phyloP scores from a whole-genome alignment of 192 early-diverging fungal species.

The Coemansia sp. region DNA sequence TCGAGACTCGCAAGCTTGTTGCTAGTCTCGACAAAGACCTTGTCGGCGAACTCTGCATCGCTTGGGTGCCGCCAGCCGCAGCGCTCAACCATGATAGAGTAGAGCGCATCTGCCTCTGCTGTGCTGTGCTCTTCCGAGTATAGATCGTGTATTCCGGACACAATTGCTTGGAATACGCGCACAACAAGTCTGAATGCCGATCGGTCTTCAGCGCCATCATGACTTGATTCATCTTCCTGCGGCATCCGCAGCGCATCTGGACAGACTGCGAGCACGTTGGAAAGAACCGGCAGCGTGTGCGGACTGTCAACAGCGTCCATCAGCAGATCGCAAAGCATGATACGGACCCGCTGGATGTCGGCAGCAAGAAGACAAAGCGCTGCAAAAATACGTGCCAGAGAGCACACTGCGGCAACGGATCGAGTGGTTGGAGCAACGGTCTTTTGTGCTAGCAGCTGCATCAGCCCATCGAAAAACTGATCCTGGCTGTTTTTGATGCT shows the following conservation, averaged over 20 bases:
- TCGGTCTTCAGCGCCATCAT: background rate
- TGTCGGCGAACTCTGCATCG: slow-evolving; percentile 53
- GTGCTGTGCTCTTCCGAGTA: slow-evolving; percentile 39
- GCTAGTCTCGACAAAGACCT: slow-evolving; percentile 34
- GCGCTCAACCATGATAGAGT: slow-evolving; percentile 42
- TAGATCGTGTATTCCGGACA: slow-evolving; percentile 47
- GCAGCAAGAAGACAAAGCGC: slow-evolving; percentile 31
- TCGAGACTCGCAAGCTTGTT: slow-evolving; percentile 19
- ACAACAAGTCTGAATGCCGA: slow-evolving; percentile 29
- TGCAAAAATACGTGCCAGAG: slow-evolving; percentile 43
- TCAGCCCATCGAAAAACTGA: slow-evolving; percentile 24
- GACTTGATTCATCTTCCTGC: background rate
- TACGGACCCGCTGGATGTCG: slow-evolving; percentile 42
- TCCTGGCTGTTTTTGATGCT: slow-evolving; percentile 28
- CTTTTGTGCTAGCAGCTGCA: slow-evolving; percentile 29
- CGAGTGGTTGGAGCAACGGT: slow-evolving; percentile 19
- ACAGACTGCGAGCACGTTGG: slow-evolving; percentile 40
- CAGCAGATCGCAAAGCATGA: slow-evolving; percentile 46
- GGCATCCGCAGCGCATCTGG: slow-evolving; percentile 34
- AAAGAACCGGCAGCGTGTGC: slow-evolving; percentile 42
- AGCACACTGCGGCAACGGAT: slow-evolving; percentile 27
- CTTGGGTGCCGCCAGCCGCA: slow-evolving; percentile 45
- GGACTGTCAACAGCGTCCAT: slow-evolving; percentile 52
- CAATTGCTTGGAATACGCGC: slow-evolving; percentile 48
- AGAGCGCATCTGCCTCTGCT: slow-evolving; percentile 41